Evolutionary conservation across 2,329 filamentous ascomycete genomes (phyloP), one percentile per base, ranked within the genome.

Genomic region (Aspergillus bombycis): DNA sequence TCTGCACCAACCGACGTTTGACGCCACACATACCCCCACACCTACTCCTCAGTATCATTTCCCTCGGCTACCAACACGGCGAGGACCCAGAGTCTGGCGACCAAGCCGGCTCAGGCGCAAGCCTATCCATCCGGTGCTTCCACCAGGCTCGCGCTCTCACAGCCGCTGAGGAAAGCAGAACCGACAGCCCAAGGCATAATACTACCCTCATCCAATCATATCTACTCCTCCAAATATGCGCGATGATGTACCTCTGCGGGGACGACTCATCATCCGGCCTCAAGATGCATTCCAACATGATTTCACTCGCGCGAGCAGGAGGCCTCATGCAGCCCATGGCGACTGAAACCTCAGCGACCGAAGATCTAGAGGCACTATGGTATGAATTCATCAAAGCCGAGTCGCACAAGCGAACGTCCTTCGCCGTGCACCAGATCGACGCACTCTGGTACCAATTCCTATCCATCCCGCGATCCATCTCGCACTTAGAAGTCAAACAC

Each of bases 201-300:
- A 64, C 77, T 9, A 58, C 68, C 6, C 63, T 77, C 16, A 72
- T 81, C 0, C 80, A 82, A 61, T 67, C 77, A 3, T 78, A 79
- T 32, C 61, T 81, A 2, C 67, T 82, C 8, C 74, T 82, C 2
- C 73, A 82, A 57, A 75, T 81, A 9, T 80, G 72, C 58, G 73
- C 79, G n/a, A 81, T 81, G 72, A 77, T 81, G 72, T 81, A 80
- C 60, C 72, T 80, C 28, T 80, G 78, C 62, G 77, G 78, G 0
- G 62, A 71, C 1, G 67, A 75, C 56, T 79, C 78, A 0, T 66
- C 70, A 2, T 74, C 73, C 28, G 78, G 75, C 3, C 72, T 79
- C 14, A 75, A 77, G 32, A 77, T 80, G 69, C 80, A 82, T 58
- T 73, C 76, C 0, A 74, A 72, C 11, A 79, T 80, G 71, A 78